Base-by-base conservation (phyloP, 768 basidiomycete genomes). In the Leccinum uliginosum region DNA sequence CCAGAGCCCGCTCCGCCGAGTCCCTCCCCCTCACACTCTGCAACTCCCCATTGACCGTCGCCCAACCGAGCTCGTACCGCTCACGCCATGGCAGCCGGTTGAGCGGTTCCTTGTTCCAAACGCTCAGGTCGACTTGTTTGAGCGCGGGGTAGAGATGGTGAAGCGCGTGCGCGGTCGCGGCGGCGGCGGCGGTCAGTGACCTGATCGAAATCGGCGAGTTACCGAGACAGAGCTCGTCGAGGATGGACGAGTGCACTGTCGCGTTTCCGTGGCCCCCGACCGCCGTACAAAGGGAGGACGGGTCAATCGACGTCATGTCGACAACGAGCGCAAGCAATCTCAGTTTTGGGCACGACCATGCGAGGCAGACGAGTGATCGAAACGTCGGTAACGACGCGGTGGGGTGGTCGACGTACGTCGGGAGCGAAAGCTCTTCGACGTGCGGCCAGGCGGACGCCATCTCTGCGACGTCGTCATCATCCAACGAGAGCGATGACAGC, bases 291-390 rank as follows among this genome's bases (percentile, higher is more conserved):
- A 26, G 17, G 12, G 43, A 26, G 1, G 40, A 15, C 1, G 23
- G 17, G 27, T 10, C 0, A n/a, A 45, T 6, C 9, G n/a, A 30
- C 5, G 59, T 65, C 19, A 57, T 44, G 44, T 68, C 67, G 2
- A 71, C n/a, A 43, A 71, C 69, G 29, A 68, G 64, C 4, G 69
- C 46, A 51, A 68, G 62, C 2, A 51, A 23, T 3, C 29, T 51
- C 3, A 71, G 51, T 29, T 50, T 38, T 0, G 64, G 59, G 24
- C 64, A 68, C 1, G 56, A 21, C 9, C 38, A 55, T 9, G 40
- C 38, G 1, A 71, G 60, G 11, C 3, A 19, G 50, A 59, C 2
- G 30, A 71, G 58, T 0, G 64, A 60, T 12, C 32, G 58, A 9
- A 67, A 27, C 1, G 69, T 71, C 0, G 69, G 69, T 1, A 68